A percentile compares a stretch with the other conserved stretches of the same genome.
phyloP scores from a whole-genome alignment of 164 flowering plant genomes.

The Brasenia schreberi region DNA sequence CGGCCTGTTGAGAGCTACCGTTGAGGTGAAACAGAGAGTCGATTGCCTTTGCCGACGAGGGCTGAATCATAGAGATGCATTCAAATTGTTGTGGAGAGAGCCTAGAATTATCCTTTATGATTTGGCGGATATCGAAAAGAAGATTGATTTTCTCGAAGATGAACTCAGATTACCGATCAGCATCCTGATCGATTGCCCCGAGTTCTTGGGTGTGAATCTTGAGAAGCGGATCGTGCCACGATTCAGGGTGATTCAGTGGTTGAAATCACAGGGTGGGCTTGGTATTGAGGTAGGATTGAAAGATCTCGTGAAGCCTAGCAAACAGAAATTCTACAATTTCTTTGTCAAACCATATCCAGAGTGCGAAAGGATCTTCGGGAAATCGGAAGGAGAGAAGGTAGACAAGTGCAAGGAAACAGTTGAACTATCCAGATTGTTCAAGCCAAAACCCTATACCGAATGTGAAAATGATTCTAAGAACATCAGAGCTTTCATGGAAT shows the following conservation, averaged over 20 bases:
- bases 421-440: conserved; percentile 50
- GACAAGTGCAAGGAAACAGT: conserved; percentile 14
- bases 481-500: conserved; percentile 16
- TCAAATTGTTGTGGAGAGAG: conserved; percentile 58
- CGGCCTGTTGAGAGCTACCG: conserved; percentile 52
- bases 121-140: conserved; percentile 48
- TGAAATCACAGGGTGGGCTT: conserved; percentile 60
- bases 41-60: conserved; percentile 71
- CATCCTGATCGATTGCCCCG: conserved; percentile 58
- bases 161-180: conserved; percentile 27
- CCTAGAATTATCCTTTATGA: conserved; percentile 52
- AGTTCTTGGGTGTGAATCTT: conserved; percentile 73
- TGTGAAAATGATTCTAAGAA: conserved; percentile 37
- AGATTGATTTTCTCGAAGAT: conserved; percentile 49
- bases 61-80: conserved; percentile 65
- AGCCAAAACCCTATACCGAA: conserved; percentile 23
- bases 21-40: conserved; percentile 58
- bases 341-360: conserved; percentile 94
- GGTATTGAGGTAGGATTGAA: conserved; percentile 53
- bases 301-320: conserved; percentile 46
- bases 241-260: conserved; percentile 54
- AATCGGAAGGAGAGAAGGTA: conserved; percentile 13
- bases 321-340: conserved; percentile 59
- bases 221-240: conserved; percentile 83
- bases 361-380: conserved; percentile 58